These are phyloP conservation scores for Penicillium bovifimosum DNA, from an alignment of 495 filamentous ascomycete genomes.

Conservation along the genomic window DNA sequence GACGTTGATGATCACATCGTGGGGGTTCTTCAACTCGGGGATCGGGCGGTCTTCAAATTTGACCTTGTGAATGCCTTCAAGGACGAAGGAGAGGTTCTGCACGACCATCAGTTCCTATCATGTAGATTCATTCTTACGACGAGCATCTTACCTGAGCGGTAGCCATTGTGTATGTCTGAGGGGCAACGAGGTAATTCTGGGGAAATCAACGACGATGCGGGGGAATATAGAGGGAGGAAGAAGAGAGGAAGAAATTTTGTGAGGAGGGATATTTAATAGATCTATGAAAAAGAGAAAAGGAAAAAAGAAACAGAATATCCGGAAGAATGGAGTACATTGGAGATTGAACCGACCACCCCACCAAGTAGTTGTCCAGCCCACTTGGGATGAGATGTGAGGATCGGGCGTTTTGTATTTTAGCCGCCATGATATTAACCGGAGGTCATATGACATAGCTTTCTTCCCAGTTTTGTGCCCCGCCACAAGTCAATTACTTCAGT, in stretches of 20 bases:
- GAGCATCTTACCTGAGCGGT: conserved; percentile 22
- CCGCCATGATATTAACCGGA: conserved; percentile 23
- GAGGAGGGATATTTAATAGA: not conserved
- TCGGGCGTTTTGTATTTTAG: conserved; percentile 11
- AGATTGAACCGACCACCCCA: conserved; percentile 6
- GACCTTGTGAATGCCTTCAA: conserved; percentile 67
- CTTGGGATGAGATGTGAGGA: not conserved
- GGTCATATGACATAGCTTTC: conserved; percentile 1
- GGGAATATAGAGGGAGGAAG: not conserved
- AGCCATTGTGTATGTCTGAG: conserved; percentile 9
- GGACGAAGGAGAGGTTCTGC: conserved; percentile 84
- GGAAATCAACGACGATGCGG: not conserved
- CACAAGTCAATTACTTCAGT: too few relatives aligned
- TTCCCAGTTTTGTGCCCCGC: not conserved
- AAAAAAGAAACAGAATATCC: not conserved
- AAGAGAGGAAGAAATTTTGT: not conserved
- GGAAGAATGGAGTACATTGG: not conserved
- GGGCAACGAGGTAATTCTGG: not conserved
- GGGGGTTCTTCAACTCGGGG: conserved; percentile 57
- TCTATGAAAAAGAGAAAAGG: not conserved
- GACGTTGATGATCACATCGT: conserved; percentile 77
- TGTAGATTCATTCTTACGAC: not conserved
- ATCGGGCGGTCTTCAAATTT: conserved; percentile 70
- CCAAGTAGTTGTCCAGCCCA: not conserved
- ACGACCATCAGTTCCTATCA: not conserved